These are phyloP conservation scores for Naganishia onofrii DNA, from an alignment of 768 basidiomycete species.

Conservation along the genomic window DNA sequence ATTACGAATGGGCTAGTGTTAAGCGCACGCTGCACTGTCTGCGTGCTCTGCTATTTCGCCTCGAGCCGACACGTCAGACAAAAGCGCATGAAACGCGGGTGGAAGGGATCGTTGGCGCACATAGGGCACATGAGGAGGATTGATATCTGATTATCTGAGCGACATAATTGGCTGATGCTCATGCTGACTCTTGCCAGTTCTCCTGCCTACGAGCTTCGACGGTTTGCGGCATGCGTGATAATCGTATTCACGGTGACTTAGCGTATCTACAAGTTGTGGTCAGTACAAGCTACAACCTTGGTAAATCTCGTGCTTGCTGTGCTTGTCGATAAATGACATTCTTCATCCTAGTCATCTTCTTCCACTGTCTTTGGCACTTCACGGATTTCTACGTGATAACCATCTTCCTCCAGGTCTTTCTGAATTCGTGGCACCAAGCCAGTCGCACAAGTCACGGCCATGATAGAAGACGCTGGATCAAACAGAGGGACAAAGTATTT, in stretches of 20 bases:
- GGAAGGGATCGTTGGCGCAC: not conserved
- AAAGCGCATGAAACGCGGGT: not conserved
- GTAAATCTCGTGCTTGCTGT: too few relatives aligned
- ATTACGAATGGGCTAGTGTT: not conserved
- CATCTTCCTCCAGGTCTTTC: conserved; percentile 62
- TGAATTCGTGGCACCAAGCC: conserved; percentile 71
- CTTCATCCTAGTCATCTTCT: not conserved
- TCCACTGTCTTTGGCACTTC: not conserved
- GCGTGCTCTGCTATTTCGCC: not conserved
- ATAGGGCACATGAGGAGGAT: not conserved
- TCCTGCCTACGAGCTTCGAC: too few relatives aligned
- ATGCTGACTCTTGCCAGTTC: too few relatives aligned
- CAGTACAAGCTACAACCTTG: too few relatives aligned
- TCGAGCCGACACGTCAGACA: not conserved
- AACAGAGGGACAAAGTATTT: conserved; percentile 83
- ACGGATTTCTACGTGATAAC: conserved; percentile 68
- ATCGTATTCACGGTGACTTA: too few relatives aligned
- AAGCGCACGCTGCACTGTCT: not conserved
- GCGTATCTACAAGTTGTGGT: too few relatives aligned
- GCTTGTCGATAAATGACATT: not conserved
- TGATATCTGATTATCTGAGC: not conserved
- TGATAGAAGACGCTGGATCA: conserved; percentile 68
- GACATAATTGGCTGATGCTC: not conserved
- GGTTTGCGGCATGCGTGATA: too few relatives aligned
- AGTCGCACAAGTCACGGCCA: conserved; percentile 76